phyloP scores from a whole-genome alignment of 179 eudicot species.

The Spinacia oleracea region DNA sequence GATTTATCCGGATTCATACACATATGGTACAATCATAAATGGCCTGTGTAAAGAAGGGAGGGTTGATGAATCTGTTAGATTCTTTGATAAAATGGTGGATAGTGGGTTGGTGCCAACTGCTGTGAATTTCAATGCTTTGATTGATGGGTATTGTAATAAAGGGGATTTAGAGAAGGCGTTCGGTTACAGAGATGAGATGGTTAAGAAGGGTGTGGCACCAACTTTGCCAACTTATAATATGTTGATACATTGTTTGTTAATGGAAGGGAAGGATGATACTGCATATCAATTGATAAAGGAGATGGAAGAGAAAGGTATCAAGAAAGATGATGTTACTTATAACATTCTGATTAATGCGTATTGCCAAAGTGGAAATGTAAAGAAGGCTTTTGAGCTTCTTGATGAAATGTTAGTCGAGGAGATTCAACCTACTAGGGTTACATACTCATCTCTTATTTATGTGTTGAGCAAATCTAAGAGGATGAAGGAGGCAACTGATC shows the following conservation, averaged over 20 bases:
- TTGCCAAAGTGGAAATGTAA: conserved; percentile 58
- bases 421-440: conserved; percentile 61
- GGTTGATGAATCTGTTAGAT: conserved; percentile 50
- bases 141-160: conserved; percentile 58
- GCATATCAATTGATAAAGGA: conserved; percentile 59
- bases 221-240: conserved; percentile 72
- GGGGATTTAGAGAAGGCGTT: conserved; percentile 65
- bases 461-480: conserved; percentile 58
- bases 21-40: conserved; percentile 54
- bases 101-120: conserved; percentile 48
- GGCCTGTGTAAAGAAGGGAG: conserved; percentile 55
- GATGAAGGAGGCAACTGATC: conserved; percentile 63
- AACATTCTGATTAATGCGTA: conserved; percentile 70
- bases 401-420: conserved; percentile 63
- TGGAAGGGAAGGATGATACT: conserved; percentile 55
- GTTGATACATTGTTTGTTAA: conserved; percentile 57
- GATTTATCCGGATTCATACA: conserved; percentile 61
- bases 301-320: conserved; percentile 54
- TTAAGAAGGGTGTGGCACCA: conserved; percentile 44
- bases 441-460: conserved; percentile 70
- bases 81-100: conserved; percentile 47
- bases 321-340: conserved; percentile 56
- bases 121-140: conserved; percentile 61
- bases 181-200: conserved; percentile 59
- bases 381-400: conserved; percentile 53